Conservation (phyloP, 1,139 yeast species). For the Kurtzmaniella quercitrusa region DNA sequence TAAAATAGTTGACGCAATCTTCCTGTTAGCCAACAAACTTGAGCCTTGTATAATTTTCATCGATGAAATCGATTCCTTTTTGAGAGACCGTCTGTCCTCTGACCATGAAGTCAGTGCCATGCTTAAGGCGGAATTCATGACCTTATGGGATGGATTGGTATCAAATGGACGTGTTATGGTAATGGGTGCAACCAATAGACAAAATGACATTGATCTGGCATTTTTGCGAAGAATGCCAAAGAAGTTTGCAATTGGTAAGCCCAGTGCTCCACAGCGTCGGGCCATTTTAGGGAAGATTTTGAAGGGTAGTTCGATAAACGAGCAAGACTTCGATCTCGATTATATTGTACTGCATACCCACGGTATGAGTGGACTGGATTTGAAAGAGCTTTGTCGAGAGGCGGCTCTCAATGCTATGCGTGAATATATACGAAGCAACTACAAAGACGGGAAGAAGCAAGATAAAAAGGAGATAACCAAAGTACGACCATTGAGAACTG, state of each 20-base stretch:
- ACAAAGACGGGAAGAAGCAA: slow-evolving; percentile 40
- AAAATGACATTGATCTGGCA: slow-evolving; percentile 88
- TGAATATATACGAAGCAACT: slow-evolving; percentile 62
- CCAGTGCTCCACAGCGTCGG: slow-evolving; percentile 63
- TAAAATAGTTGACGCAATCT: slow-evolving; percentile 90
- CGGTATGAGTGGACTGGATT: slow-evolving; percentile 87
- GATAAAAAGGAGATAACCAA: slow-evolving; percentile 11
- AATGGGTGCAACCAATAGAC: slow-evolving; percentile 93
- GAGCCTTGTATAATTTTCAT: slow-evolving; percentile 95
- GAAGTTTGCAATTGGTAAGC: slow-evolving; percentile 75
- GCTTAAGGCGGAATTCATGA: slow-evolving; percentile 96
- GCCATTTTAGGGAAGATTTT: slow-evolving; percentile 67
- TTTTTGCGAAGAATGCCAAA: slow-evolving; percentile 92
- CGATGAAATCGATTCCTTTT: slow-evolving; percentile 93
- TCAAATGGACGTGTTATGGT: slow-evolving; percentile 78
- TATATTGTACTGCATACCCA: slow-evolving; percentile 59
- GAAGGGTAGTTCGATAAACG: slow-evolving; percentile 58
- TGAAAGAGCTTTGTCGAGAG: slow-evolving; percentile 86
- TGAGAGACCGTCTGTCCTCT: slow-evolving; percentile 76
- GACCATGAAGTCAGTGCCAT: slow-evolving; percentile 97
- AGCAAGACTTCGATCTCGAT: slow-evolving; percentile 55
- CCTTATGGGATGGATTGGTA: slow-evolving; percentile 92
- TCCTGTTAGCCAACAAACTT: slow-evolving; percentile 82
- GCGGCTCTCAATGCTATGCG: slow-evolving; percentile 90
- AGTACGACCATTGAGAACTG: slow-evolving; percentile 43